Evolutionary conservation across 176 grass and related monocot genomes (phyloP).

Genomic region (Aegilops speltoides): DNA sequence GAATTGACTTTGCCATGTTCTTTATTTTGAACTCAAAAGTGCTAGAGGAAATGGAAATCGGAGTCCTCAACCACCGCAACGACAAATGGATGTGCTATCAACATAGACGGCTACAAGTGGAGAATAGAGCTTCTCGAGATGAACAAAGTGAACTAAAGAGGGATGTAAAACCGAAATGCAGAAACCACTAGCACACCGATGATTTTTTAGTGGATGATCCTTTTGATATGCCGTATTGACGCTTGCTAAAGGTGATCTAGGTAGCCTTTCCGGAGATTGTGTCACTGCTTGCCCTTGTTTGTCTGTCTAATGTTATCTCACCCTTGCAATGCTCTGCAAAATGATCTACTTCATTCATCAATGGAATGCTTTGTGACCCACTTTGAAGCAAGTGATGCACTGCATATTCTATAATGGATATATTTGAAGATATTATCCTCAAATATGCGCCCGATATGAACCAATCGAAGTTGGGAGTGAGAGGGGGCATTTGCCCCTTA

Average conservation of each 20-base stretch:
- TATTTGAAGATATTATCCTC: too few relatives aligned
- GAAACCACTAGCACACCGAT: not conserved
- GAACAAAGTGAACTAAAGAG: not conserved
- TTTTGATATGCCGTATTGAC: not conserved
- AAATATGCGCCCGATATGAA: too few relatives aligned
- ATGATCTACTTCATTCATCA: not conserved
- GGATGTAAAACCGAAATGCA: too few relatives aligned
- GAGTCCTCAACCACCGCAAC: not conserved
- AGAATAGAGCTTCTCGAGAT: not conserved
- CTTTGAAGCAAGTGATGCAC: not conserved
- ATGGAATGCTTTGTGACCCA: not conserved
- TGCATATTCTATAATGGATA: too few relatives aligned
- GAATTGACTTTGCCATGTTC: not conserved
- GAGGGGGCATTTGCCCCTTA: too few relatives aligned
- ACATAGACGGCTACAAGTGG: not conserved
- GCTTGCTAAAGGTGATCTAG: not conserved
- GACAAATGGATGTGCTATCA: not conserved
- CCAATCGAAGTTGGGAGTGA: too few relatives aligned
- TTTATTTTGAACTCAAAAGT: not conserved
- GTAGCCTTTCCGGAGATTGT: not conserved
- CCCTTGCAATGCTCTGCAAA: not conserved
- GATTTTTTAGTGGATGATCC: not conserved
- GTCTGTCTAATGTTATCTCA: not conserved
- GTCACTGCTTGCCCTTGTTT: not conserved
- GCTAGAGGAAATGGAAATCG: not conserved